Conservation (phyloP, 108 stramenopile species). For the Schizochytrium sp. region DNA sequence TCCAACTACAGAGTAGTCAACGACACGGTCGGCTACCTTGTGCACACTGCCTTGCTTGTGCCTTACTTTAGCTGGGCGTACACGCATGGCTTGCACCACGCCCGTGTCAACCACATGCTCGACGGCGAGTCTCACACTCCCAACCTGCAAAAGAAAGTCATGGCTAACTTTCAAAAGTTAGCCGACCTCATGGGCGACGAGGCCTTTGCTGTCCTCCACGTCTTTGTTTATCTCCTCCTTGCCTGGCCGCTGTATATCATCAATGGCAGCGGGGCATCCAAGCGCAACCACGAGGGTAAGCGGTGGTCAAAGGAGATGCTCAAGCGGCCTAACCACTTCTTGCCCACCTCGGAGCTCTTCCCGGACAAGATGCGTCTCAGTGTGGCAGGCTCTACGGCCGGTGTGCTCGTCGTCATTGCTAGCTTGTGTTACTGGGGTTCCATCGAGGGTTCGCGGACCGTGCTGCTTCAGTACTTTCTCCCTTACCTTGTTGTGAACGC, state of each 20-base stretch:
- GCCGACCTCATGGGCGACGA: conserved; percentile 80
- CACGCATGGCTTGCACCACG: conserved; percentile 96
- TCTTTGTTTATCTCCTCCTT: conserved; percentile 70
- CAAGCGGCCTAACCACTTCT: conserved; percentile 68
- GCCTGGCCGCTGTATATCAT: conserved; percentile 80
- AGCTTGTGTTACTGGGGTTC: conserved; percentile 47
- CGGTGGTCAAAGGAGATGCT: conserved; percentile 36
- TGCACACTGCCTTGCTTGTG: conserved; percentile 90
- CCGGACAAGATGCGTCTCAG: conserved; percentile 65
- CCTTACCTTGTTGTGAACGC: conserved; percentile 83
- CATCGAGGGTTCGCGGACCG: conserved; percentile 54
- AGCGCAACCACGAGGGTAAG: conserved; percentile 57
- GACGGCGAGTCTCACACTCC: conserved; percentile 90
- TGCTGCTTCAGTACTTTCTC: conserved; percentile 78
- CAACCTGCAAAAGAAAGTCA: conserved; percentile 39
- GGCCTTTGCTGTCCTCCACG: conserved; percentile 74
- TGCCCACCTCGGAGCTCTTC: conserved; percentile 74
- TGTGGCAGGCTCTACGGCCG: conserved; percentile 65
- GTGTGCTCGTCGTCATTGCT: conserved; percentile 57
- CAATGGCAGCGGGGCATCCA: conserved; percentile 67
- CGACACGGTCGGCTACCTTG: conserved; percentile 81
- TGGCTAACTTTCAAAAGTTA: conserved; percentile 41
- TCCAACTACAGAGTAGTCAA: conserved; percentile 79
- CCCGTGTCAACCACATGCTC: conserved; percentile 83
- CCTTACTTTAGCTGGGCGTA: conserved; percentile 67